Percentiles rank a stretch among this genome's conserved stretches.
Evolutionary conservation across 2,329 filamentous ascomycete species (phyloP).

Genomic region (Neofusicoccum ribis): DNA sequence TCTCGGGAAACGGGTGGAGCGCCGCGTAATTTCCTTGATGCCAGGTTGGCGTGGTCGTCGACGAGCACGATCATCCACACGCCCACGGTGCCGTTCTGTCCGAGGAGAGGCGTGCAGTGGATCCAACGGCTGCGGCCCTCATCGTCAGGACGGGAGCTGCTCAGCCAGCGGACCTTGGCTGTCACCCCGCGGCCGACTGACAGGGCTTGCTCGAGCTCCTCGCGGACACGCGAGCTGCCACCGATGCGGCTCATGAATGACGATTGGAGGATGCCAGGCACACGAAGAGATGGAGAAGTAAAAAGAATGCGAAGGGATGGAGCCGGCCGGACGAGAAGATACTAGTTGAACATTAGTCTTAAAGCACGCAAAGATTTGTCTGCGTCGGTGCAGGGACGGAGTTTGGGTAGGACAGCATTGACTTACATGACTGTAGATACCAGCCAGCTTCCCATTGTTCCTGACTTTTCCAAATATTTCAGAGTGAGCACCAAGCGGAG

Average conservation of each 20-base stretch:
- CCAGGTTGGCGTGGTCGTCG: slow-evolving; percentile 54
- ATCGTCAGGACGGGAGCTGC: slow-evolving; percentile 40
- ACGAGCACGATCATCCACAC: slow-evolving; percentile 79
- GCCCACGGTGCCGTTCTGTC: slow-evolving; percentile 66
- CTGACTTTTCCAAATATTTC: slow-evolving; percentile 25
- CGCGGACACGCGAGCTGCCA: slow-evolving; percentile 53
- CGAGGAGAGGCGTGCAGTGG: slow-evolving; percentile 72
- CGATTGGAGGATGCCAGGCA: slow-evolving; percentile 51
- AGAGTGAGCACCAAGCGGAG: slow-evolving; percentile 6
- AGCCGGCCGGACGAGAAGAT: slow-evolving; percentile 49
- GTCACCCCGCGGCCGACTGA: slow-evolving; percentile 70
- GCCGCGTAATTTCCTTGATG: background rate
- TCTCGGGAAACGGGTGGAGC: slow-evolving; percentile 12
- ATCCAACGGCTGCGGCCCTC: slow-evolving; percentile 71
- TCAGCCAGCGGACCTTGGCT: slow-evolving; percentile 71
- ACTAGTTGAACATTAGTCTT: slow-evolving; percentile 34
- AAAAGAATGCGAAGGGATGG: slow-evolving; percentile 53
- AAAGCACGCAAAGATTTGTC: background rate
- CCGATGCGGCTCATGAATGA: slow-evolving; percentile 51
- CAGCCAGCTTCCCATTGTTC: slow-evolving; percentile 40
- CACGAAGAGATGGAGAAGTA: slow-evolving; percentile 50
- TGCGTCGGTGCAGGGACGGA: no score
- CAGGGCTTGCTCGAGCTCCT: slow-evolving; percentile 60
- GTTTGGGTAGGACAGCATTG: background rate
- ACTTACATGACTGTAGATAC: slow-evolving; percentile 58